These are phyloP conservation scores for Bombardia bombarda DNA, from an alignment of 495 filamentous ascomycete genomes.

Conservation along the genomic window DNA sequence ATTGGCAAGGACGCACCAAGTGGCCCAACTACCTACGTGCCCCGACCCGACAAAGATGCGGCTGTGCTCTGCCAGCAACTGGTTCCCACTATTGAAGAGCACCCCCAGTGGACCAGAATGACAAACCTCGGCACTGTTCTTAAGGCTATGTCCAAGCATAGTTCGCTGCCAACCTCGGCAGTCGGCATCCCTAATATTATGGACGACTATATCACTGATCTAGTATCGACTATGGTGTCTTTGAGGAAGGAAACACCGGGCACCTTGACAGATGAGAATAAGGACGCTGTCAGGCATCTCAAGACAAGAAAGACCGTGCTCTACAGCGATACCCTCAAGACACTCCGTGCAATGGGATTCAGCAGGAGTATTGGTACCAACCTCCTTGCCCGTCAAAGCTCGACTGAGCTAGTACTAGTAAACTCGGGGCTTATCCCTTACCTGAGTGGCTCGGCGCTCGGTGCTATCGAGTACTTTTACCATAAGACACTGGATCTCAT, in stretches of 20 bases:
- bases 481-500: slow-evolving; percentile 67
- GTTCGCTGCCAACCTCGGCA: slow-evolving; percentile 40
- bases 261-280: slow-evolving; percentile 72
- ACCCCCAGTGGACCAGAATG: slow-evolving; percentile 55
- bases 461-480: slow-evolving; percentile 61
- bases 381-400: slow-evolving; percentile 61
- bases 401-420: slow-evolving; percentile 57
- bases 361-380: slow-evolving; percentile 66
- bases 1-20: slow-evolving; percentile 25
- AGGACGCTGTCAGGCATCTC: slow-evolving; percentile 70
- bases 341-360: slow-evolving; percentile 79
- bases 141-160: slow-evolving; percentile 37
- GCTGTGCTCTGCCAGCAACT: slow-evolving; percentile 42
- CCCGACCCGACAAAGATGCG: slow-evolving; percentile 39
- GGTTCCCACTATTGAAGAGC: slow-evolving; percentile 47
- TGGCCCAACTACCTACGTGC: no score
- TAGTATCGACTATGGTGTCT: slow-evolving; percentile 58
- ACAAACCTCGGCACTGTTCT: slow-evolving; percentile 58
- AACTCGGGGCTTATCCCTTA: slow-evolving; percentile 17
- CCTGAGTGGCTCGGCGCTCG: slow-evolving; percentile 10
- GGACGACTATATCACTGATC: slow-evolving; percentile 54
- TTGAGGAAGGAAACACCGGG: slow-evolving; percentile 76
- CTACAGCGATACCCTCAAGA: slow-evolving; percentile 77
- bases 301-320: slow-evolving; percentile 87
- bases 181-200: slow-evolving; percentile 54